These are phyloP conservation scores for Cudoniella acicularis DNA, from an alignment of 495 filamentous ascomycete species.

Conservation along the genomic window DNA sequence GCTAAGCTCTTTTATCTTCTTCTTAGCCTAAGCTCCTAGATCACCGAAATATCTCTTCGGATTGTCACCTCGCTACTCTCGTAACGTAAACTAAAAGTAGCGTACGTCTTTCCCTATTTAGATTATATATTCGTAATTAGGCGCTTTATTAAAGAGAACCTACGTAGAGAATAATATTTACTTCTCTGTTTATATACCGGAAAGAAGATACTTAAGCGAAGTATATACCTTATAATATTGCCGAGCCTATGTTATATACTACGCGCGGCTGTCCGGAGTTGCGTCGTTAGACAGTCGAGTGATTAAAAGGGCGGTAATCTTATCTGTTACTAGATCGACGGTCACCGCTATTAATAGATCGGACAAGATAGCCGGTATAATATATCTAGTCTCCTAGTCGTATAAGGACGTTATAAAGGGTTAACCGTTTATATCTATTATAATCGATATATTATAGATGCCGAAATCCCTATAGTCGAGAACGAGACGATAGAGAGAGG, in stretches of 20 bases:
- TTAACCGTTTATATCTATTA: conserved; percentile 24
- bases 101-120: conserved; percentile 33
- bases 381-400: conserved; percentile 33
- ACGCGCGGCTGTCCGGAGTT: conserved; percentile 17
- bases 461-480: conserved; percentile 37
- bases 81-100: conserved; percentile 35
- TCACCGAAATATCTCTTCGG: conserved; percentile 34
- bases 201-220: conserved; percentile 14
- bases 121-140: conserved; percentile 30
- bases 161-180: conserved; percentile 15
- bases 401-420: conserved; percentile 31
- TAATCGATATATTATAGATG: conserved; percentile 33
- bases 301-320: conserved; percentile 26
- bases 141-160: conserved; percentile 30
- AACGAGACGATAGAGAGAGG: conserved; percentile 31
- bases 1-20: conserved; percentile 8
- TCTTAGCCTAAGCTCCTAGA: conserved; percentile 33
- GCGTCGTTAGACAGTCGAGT: conserved; percentile 22
- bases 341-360: conserved; percentile 31
- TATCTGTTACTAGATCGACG: conserved; percentile 29
- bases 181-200: conserved; percentile 16
- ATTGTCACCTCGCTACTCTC: conserved; percentile 33
- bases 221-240: conserved; percentile 28
- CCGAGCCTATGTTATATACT: conserved; percentile 27
- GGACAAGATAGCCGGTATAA: conserved; percentile 33